Evolutionary conservation across 768 basidiomycete species (phyloP).

Genomic region (Amanita phalloides): DNA sequence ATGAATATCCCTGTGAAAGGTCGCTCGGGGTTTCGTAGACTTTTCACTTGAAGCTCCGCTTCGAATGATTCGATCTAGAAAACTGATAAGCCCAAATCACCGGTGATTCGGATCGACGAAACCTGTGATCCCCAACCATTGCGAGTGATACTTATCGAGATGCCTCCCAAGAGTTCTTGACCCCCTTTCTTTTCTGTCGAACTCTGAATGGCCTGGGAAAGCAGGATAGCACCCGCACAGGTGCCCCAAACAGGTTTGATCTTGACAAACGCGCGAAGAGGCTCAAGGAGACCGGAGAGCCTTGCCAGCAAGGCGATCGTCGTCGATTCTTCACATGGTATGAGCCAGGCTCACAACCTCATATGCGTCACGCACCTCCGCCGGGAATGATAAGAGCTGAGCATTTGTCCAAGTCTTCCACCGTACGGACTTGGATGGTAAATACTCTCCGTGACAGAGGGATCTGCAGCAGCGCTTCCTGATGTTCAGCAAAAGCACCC

Average conservation of each 20-base stretch:
- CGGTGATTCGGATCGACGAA: neutral
- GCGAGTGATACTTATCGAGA: conserved; percentile 69
- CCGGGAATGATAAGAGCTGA: conserved; percentile 90
- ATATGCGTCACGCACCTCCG: conserved; percentile 43
- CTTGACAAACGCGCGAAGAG: conserved; percentile 62
- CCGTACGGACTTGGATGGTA: conserved; percentile 56
- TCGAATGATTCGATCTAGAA: conserved; percentile 84
- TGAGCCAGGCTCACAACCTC: neutral
- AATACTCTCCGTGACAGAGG: conserved; percentile 32
- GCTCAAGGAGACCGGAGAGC: conserved; percentile 69
- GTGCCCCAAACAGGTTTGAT: conserved; percentile 87
- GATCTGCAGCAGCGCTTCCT: conserved; percentile 53
- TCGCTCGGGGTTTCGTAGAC: conserved; percentile 43
- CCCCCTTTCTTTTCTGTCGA: conserved; percentile 64
- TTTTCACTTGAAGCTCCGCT: conserved; percentile 54
- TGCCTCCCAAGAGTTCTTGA: conserved; percentile 75
- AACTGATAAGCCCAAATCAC: too few relatives aligned
- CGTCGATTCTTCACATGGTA: conserved; percentile 59
- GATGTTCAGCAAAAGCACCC: conserved; percentile 88
- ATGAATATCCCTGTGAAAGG: conserved; percentile 87
- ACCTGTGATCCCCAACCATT: conserved; percentile 97
- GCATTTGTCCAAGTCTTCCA: conserved; percentile 64
- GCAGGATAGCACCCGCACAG: conserved; percentile 89
- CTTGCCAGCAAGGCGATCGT: conserved; percentile 76
- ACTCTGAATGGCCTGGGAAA: conserved; percentile 63